Evolutionary conservation across 805 yeast species (phyloP).

Genomic region (Zygotorulaspora sp.): DNA sequence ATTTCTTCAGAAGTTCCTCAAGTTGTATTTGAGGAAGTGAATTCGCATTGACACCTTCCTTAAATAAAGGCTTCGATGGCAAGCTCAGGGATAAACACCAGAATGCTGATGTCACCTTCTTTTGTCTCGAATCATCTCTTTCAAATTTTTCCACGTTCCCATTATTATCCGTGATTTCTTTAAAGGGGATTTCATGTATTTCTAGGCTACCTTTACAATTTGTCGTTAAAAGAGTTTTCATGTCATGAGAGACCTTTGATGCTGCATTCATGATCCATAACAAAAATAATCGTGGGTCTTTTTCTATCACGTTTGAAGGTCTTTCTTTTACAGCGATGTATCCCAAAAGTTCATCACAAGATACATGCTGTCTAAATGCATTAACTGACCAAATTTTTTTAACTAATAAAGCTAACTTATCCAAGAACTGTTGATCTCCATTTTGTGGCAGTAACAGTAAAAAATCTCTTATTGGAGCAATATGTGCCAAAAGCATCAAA

Average conservation of each 20-base stretch:
- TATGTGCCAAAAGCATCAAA: constrained; percentile 53
- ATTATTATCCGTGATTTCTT: constrained; percentile 24
- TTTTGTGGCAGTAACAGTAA: constrained; percentile 33
- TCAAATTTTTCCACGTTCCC: constrained; percentile 22
- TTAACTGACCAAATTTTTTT: constrained; percentile 62
- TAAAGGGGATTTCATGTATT: constrained; percentile 31
- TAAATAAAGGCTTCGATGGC: constrained; percentile 55
- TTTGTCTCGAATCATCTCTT: constrained; percentile 15
- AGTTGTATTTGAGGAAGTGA: constrained; percentile 52
- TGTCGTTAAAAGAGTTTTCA: constrained; percentile 30
- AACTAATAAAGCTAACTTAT: constrained; percentile 43
- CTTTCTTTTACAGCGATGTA: constrained; percentile 43
- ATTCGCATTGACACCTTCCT: constrained; percentile 42
- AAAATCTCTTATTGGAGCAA: constrained; percentile 45
- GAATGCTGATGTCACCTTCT: constrained; percentile 19
- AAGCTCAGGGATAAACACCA: constrained; percentile 49
- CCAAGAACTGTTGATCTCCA: constrained; percentile 36
- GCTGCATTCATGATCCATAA: constrained; percentile 56
- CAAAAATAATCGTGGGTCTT: constrained; percentile 54
- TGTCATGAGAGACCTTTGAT: constrained; percentile 30
- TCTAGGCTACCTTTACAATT: constrained; percentile 53
- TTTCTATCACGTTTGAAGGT: constrained; percentile 39
- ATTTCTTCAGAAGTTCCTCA: constrained; percentile 42
- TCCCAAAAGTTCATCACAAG: constrained; percentile 63
- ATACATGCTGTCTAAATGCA: constrained; percentile 56